Conservation (phyloP, 768 basidiomycete genomes). For the Phylloporus sp. region DNA sequence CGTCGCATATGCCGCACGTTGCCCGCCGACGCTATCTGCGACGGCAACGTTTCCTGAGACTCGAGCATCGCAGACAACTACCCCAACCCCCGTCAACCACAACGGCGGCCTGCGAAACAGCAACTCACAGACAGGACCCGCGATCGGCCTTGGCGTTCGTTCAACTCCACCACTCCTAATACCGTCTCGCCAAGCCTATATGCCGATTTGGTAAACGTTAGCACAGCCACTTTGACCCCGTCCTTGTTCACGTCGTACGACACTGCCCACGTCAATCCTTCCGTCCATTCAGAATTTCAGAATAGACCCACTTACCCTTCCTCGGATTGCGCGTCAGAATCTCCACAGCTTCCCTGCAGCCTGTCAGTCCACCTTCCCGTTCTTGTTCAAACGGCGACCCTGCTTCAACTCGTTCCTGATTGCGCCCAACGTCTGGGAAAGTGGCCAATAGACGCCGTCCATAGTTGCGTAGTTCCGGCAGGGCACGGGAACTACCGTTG, state of each 20-base stretch:
- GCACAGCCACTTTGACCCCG: constrained; percentile 78
- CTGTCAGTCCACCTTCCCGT: constrained; percentile 44
- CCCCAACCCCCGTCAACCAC: too few species aligned
- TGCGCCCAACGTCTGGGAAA: constrained; percentile 32
- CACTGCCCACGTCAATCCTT: constrained; percentile 39
- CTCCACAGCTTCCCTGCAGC: constrained; percentile 84
- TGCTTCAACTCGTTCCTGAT: constrained; percentile 25
- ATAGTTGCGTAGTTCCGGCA: constrained; percentile 49
- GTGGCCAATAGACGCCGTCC: constrained; percentile 47
- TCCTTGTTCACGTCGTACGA: constrained; percentile 97
- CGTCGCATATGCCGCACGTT: constrained; percentile 55
- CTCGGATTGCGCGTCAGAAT: constrained; percentile 83
- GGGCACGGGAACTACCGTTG: constrained; percentile 21
- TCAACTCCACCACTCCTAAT: constrained; percentile 82
- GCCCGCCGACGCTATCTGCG: constrained; percentile 45
- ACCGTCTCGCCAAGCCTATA: constrained; percentile 93
- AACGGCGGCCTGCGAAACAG: not conserved
- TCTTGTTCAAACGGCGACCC: constrained; percentile 28
- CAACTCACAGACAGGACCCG: constrained; percentile 79
- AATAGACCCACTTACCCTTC: constrained; percentile 55
- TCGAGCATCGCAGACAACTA: constrained; percentile 88
- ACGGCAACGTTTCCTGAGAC: constrained; percentile 79
- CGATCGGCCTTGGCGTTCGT: constrained; percentile 60
- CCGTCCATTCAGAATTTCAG: not conserved
- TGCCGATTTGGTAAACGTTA: constrained; percentile 89